Percentiles rank a stretch among this genome's conserved stretches.
Evolutionary conservation across 208 protist species (phyloP).

Genomic region (Leishmania tropica): DNA sequence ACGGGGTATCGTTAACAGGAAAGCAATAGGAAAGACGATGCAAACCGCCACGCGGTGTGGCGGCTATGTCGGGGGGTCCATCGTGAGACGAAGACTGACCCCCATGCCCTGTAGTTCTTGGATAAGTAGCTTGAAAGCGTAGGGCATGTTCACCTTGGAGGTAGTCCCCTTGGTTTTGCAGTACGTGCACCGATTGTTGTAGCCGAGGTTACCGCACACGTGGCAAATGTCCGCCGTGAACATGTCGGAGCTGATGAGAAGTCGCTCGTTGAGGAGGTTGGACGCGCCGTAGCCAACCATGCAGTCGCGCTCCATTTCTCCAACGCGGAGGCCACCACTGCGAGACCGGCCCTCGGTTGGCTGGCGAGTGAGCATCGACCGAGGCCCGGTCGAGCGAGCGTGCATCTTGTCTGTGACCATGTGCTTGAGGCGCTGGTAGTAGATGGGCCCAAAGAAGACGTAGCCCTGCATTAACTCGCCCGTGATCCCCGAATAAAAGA

Average conservation of each 20-base stretch:
- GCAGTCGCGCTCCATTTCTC: slow-evolving; percentile 99
- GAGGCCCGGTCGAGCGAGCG: slow-evolving; percentile 94
- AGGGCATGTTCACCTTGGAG: slow-evolving; percentile 97
- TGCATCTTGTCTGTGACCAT: slow-evolving; percentile 99
- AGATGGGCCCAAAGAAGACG: slow-evolving; percentile 99
- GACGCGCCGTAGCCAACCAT: slow-evolving; percentile 97
- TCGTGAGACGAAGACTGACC: slow-evolving; percentile 80
- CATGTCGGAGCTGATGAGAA: slow-evolving; percentile 97
- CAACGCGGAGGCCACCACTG: slow-evolving; percentile 99
- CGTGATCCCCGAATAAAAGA: slow-evolving; percentile 96
- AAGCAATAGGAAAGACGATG: neutral
- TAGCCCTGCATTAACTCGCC: slow-evolving; percentile 97
- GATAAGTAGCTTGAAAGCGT: slow-evolving; percentile 99
- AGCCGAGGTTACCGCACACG: slow-evolving; percentile 91
- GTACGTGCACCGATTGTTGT: slow-evolving; percentile 94
- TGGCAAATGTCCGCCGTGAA: slow-evolving; percentile 97
- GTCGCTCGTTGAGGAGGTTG: slow-evolving; percentile 97
- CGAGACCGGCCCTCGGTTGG: slow-evolving; percentile 98
- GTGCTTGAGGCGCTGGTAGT: slow-evolving; percentile 99
- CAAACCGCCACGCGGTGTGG: neutral
- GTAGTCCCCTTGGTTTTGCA: slow-evolving; percentile 90
- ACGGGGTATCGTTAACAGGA: neutral
- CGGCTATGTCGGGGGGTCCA: slow-evolving; percentile 29
- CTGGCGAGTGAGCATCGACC: slow-evolving; percentile 98
- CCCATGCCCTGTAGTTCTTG: slow-evolving; percentile 99